Evolutionary conservation across 768 basidiomycete species (phyloP).

Genomic region (Mycena olivaceomarginata): DNA sequence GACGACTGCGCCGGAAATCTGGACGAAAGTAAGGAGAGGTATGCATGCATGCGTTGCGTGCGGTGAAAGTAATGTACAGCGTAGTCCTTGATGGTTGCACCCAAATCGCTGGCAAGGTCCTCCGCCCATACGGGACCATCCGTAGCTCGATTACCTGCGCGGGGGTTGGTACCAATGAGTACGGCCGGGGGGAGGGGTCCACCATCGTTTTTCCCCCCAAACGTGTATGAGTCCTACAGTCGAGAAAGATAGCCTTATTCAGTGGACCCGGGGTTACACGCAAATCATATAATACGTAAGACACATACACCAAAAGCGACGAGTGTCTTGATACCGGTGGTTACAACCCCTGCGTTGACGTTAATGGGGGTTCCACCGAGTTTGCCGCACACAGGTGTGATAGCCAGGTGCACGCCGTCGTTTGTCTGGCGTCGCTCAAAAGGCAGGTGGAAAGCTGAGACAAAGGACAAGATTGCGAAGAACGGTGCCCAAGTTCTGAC

Average conservation of each 20-base stretch:
- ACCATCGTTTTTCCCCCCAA: slow-evolving; percentile 73
- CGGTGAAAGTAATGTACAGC: slow-evolving; percentile 58
- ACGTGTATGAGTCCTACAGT: slow-evolving; percentile 67
- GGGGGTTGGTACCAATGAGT: slow-evolving; percentile 61
- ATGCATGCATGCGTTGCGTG: not conserved
- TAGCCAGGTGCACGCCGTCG: slow-evolving; percentile 67
- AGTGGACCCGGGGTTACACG: too few species aligned
- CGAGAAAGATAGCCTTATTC: too few species aligned
- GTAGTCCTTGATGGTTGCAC: slow-evolving; percentile 70
- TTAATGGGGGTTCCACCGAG: slow-evolving; percentile 63
- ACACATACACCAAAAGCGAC: slow-evolving; percentile 70
- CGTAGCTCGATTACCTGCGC: slow-evolving; percentile 70
- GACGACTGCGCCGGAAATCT: slow-evolving; percentile 67
- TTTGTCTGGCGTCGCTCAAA: slow-evolving; percentile 38
- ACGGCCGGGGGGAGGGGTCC: slow-evolving; percentile 66
- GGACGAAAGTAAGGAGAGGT: slow-evolving; percentile 10
- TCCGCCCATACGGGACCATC: slow-evolving; percentile 74
- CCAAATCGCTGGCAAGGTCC: slow-evolving; percentile 62
- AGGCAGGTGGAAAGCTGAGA: slow-evolving; percentile 10
- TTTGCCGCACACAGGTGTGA: slow-evolving; percentile 65
- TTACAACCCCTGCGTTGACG: slow-evolving; percentile 68
- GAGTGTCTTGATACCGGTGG: slow-evolving; percentile 63
- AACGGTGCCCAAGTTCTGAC: slow-evolving; percentile 1
- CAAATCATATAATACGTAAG: too few species aligned
- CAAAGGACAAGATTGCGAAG: slow-evolving; percentile 11